phyloP scores from a whole-genome alignment of 495 filamentous ascomycete genomes.

The Lophium mytilinum region DNA sequence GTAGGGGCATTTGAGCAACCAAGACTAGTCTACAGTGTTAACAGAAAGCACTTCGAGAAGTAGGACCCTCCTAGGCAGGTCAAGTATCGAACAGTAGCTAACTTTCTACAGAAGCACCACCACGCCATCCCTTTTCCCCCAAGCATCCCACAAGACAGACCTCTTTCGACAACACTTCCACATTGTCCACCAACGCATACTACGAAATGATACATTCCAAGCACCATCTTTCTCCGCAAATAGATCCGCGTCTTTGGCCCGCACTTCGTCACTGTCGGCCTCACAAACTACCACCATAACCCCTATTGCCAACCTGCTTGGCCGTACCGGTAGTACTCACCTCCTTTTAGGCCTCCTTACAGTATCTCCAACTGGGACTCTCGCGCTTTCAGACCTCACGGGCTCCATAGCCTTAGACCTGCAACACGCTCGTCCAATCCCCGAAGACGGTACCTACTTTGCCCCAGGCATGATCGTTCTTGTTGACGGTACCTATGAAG shows the following conservation, averaged over 20 bases:
- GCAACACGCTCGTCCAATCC: constrained; percentile 69
- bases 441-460: constrained; percentile 83
- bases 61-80: constrained; percentile 20
- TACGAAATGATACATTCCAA: constrained; percentile 91
- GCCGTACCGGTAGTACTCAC: constrained; percentile 75
- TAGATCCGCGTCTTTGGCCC: constrained; percentile 41
- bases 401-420: constrained; percentile 81
- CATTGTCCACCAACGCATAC: constrained; percentile 78
- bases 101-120: constrained; percentile 11
- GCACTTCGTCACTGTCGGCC: constrained; percentile 47
- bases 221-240: constrained; percentile 54
- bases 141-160: constrained; percentile 69
- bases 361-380: constrained; percentile 69
- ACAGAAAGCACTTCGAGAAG: constrained; percentile 87
- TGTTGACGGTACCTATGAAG: constrained; percentile 89
- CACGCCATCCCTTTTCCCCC: constrained; percentile 63
- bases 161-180: constrained; percentile 86
- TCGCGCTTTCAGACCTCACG: constrained; percentile 77
- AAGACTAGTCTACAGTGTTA: constrained; percentile 70
- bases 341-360: constrained; percentile 79
- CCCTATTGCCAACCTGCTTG: constrained; percentile 85
- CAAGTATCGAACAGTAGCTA: not conserved
- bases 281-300: constrained; percentile 77
- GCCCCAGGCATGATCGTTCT: constrained; percentile 90
- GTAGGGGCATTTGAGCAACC: constrained; percentile 81